Evolutionary conservation across 1,284 basidiomycete genomes (phyloP).

Genomic region (Lentinus polychrous): DNA sequence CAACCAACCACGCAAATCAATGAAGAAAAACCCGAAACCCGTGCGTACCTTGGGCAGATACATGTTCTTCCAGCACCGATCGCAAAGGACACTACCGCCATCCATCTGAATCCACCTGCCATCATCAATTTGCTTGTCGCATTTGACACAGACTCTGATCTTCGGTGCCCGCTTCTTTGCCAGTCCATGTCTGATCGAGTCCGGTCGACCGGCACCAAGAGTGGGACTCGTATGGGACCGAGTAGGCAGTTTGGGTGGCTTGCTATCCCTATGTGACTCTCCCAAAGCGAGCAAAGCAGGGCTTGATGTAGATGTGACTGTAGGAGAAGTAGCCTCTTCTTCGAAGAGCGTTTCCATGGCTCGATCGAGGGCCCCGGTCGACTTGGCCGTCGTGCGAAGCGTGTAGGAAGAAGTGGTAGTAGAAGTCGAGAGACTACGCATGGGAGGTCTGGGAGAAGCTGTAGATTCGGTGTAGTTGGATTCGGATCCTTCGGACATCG

Average conservation of each 20-base stretch:
- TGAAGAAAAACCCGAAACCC: constrained; percentile 3
- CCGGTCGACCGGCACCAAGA: constrained; percentile 27
- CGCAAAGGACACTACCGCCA: constrained; percentile 72
- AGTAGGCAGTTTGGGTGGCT: constrained; percentile 44
- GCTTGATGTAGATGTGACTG: constrained; percentile 15
- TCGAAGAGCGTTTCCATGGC: constrained; percentile 47
- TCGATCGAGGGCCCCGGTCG: constrained; percentile 32
- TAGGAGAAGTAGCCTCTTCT: constrained; percentile 29
- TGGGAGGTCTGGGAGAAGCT: constrained; percentile 18
- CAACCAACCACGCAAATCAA: background rate
- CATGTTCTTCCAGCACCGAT: constrained; percentile 89
- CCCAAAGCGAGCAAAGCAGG: constrained; percentile 25
- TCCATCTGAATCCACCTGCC: constrained; percentile 78
- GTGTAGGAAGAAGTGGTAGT: constrained; percentile 22
- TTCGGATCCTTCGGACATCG: constrained; percentile 16
- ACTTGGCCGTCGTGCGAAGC: constrained; percentile 25
- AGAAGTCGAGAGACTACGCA: constrained; percentile 23
- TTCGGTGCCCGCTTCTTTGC: constrained; percentile 24
- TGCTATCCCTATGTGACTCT: constrained; percentile 26
- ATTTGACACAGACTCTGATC: constrained; percentile 55
- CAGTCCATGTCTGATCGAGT: constrained; percentile 17
- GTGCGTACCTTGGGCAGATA: constrained; percentile 76
- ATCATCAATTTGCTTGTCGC: constrained; percentile 64
- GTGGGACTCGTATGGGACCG: constrained; percentile 47
- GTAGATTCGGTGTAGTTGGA: constrained; percentile 19